Evolutionary conservation across 192 early-diverging fungal species (phyloP).

Genomic region (Spizellomyces punctatus): DNA sequence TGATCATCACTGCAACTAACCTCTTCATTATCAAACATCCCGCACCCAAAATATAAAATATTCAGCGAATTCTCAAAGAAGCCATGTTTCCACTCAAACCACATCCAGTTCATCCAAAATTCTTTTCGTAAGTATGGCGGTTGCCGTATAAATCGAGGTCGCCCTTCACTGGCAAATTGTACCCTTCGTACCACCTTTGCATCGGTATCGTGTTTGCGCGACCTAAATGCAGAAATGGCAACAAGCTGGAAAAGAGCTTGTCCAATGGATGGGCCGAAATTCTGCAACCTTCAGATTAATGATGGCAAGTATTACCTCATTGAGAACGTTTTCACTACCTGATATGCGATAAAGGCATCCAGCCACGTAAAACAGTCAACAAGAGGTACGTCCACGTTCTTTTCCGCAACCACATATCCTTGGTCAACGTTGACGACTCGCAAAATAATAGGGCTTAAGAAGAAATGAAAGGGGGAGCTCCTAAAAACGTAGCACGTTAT

Average conservation of each 20-base stretch:
- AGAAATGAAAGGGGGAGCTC: not conserved
- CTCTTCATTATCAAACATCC: not conserved
- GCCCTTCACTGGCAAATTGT: not conserved
- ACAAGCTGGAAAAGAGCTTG: not conserved
- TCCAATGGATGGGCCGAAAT: not conserved
- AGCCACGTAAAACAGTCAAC: not conserved
- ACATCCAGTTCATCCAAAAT: constrained; percentile 10
- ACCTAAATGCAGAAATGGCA: not conserved
- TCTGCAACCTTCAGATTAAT: not conserved
- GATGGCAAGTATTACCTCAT: not conserved
- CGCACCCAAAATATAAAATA: not conserved
- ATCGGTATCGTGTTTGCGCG: not conserved
- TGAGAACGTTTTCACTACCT: not conserved
- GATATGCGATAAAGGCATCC: not conserved
- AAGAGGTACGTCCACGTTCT: not conserved
- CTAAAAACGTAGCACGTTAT: not conserved
- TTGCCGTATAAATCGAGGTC: not conserved
- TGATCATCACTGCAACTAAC: not conserved
- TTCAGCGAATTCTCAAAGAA: not conserved
- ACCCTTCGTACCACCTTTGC: not conserved
- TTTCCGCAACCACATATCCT: not conserved
- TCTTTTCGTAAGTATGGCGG: not conserved
- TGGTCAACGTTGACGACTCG: not conserved
- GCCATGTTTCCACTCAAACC: constrained; percentile 1
- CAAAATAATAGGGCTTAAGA: not conserved